These are phyloP conservation scores for Boletus rufocinnamomeus DNA, from an alignment of 768 basidiomycete genomes.

Conservation along the genomic window DNA sequence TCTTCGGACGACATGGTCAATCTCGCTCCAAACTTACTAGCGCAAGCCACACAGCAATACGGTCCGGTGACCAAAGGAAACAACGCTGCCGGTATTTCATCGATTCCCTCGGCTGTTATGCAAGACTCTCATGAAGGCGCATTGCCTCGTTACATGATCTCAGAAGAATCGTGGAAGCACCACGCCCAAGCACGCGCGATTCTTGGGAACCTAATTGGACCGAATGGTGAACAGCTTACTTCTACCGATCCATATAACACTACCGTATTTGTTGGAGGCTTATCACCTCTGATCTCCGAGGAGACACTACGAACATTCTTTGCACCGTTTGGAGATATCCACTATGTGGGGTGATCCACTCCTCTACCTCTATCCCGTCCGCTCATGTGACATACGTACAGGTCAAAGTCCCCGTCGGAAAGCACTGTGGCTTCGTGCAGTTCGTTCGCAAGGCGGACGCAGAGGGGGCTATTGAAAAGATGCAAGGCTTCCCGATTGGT, in stretches of 20 bases:
- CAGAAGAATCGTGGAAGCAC: slow-evolving; percentile 83
- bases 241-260: slow-evolving; percentile 96
- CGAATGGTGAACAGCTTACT: slow-evolving; percentile 83
- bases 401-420: slow-evolving; percentile 97
- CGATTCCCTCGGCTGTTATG: slow-evolving; percentile 37
- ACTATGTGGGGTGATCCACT: slow-evolving; percentile 62
- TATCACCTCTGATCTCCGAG: slow-evolving; percentile 87
- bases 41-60: slow-evolving; percentile 53
- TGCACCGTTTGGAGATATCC: slow-evolving; percentile 89
- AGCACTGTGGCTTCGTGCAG: slow-evolving; percentile 95
- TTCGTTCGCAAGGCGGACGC: slow-evolving; percentile 92
- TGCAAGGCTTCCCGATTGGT: slow-evolving; percentile 95
- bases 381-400: slow-evolving; percentile 31
- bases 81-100: slow-evolving; percentile 28
- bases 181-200: slow-evolving; percentile 83
- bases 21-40: slow-evolving; percentile 45
- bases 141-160: slow-evolving; percentile 56
- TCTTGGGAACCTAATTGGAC: slow-evolving; percentile 79
- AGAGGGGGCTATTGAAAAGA: slow-evolving; percentile 90
- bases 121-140: slow-evolving; percentile 46
- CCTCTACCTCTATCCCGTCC: slow-evolving; percentile 3
- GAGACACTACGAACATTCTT: slow-evolving; percentile 91
- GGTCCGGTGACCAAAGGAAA: slow-evolving; percentile 37
- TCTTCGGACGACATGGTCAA: slow-evolving; percentile 57
- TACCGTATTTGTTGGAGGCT: slow-evolving; percentile 91